These are phyloP conservation scores for Chrysoporthe puriensis DNA, from an alignment of 2,329 filamentous ascomycete species.

Conservation along the genomic window DNA sequence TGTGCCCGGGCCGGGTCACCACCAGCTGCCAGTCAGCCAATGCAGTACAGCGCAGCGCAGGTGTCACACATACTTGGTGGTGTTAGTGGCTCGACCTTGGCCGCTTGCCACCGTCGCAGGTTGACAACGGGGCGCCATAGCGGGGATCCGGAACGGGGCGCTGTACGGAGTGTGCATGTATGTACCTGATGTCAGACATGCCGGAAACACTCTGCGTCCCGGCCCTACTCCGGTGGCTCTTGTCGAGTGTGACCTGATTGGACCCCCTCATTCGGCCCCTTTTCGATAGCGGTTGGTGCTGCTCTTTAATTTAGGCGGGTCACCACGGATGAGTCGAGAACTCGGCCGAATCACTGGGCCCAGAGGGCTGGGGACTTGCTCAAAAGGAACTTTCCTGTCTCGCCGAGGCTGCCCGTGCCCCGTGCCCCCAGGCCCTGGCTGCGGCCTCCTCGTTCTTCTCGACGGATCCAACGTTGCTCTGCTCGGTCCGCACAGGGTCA, in stretches of 20 bases:
- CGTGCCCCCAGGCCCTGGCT: background rate
- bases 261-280: slow-evolving; percentile 13
- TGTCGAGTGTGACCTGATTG: slow-evolving; percentile 25
- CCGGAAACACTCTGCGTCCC: slow-evolving; percentile 14
- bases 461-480: background rate
- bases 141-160: slow-evolving; percentile 22
- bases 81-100: background rate
- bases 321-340: background rate
- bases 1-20: background rate
- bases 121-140: slow-evolving; percentile 1
- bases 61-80: background rate
- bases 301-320: background rate
- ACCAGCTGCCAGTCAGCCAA: background rate
- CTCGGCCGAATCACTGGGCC: slow-evolving; percentile 2
- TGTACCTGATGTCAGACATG: slow-evolving; percentile 17
- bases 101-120: slow-evolving; percentile 7
- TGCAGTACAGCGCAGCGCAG: background rate
- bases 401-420: background rate
- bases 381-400: background rate
- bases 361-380: background rate
- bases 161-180: slow-evolving; percentile 5
- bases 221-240: slow-evolving; percentile 30
- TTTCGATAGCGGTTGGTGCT: background rate
- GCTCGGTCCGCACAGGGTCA: background rate
- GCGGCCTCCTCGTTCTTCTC: background rate